Conservation (phyloP, 2,329 filamentous ascomycete genomes). For the Fusarium sp. region DNA sequence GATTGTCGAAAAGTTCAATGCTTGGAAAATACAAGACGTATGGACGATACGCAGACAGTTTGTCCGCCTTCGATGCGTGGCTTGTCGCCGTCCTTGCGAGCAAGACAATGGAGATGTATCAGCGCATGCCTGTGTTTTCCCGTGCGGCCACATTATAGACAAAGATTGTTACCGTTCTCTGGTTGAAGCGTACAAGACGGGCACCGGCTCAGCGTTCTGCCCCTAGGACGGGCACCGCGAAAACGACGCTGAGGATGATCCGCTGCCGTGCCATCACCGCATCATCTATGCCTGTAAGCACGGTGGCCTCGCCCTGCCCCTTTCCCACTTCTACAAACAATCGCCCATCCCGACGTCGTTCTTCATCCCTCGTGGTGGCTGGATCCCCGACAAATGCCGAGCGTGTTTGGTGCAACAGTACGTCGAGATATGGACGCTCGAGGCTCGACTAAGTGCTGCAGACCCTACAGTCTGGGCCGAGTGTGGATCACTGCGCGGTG, state of each 20-base stretch:
- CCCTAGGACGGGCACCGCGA: constrained; percentile 28
- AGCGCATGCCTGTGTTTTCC: constrained; percentile 14
- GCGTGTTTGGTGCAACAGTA: constrained; percentile 12
- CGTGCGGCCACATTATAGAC: constrained; percentile 39
- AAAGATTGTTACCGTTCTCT: constrained; percentile 23
- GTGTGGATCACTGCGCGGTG: constrained; percentile 2
- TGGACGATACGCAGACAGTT: constrained; percentile 12
- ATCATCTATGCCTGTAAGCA: constrained; percentile 33
- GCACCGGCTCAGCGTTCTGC: constrained; percentile 1
- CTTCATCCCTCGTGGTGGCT: not conserved
- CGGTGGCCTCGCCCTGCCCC: not conserved
- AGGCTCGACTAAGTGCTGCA: not conserved
- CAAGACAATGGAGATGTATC: not conserved
- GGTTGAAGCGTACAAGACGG: not conserved
- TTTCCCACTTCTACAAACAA: not conserved
- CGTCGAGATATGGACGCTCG: constrained; percentile 21
- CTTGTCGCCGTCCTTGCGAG: constrained; percentile 29
- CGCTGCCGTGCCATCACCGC: constrained; percentile 19
- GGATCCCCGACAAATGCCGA: constrained; percentile 19
- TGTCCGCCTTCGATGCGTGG: constrained; percentile 29
- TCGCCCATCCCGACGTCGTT: not conserved
- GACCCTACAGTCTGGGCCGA: constrained; percentile 3
- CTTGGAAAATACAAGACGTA: not conserved
- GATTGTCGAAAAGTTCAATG: not conserved
- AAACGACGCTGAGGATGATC: constrained; percentile 16